Percentiles rank a stretch among this genome's conserved stretches.
These are phyloP conservation scores for Cladosporium phlei DNA, from an alignment of 2,329 filamentous ascomycete genomes.

Conservation along the genomic window DNA sequence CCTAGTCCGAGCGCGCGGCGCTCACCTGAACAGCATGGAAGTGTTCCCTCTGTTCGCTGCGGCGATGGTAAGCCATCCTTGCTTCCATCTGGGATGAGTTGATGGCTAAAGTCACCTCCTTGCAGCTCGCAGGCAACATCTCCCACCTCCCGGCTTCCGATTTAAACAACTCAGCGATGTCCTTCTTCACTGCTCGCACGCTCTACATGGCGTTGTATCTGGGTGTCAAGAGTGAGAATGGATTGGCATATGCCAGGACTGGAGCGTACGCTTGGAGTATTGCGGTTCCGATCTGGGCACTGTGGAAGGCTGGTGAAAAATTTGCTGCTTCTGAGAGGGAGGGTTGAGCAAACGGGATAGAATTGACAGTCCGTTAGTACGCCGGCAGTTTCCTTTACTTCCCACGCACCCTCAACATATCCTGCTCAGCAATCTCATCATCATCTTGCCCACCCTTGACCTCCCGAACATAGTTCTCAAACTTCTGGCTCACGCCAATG, in stretches of 20 bases:
- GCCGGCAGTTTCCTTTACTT: too few relatives aligned
- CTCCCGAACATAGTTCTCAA: neutral
- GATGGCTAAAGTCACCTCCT: neutral
- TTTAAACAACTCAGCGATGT: constrained; percentile 19
- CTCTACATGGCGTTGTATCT: constrained; percentile 23
- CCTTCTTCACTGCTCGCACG: constrained; percentile 20
- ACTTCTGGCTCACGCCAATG: neutral
- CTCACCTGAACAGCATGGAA: constrained; percentile 46
- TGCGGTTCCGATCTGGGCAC: constrained; percentile 21
- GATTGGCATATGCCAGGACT: constrained; percentile 23
- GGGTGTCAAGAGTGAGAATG: constrained; percentile 20
- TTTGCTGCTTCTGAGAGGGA: neutral
- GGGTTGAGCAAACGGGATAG: too few relatives aligned
- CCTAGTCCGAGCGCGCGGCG: constrained; percentile 25
- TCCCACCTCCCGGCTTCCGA: constrained; percentile 20
- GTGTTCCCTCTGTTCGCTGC: constrained; percentile 38
- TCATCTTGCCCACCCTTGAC: too few relatives aligned
- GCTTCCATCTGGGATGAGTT: neutral
- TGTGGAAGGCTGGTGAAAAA: constrained; percentile 21
- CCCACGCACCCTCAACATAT: too few relatives aligned
- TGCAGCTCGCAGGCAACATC: constrained; percentile 21
- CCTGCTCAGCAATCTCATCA: too few relatives aligned
- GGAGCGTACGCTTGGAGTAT: constrained; percentile 25
- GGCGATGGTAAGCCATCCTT: constrained; percentile 28
- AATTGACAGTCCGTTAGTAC: too few relatives aligned